Conservation (phyloP, 768 basidiomycete species). For the Daedaleopsis sinensis region DNA sequence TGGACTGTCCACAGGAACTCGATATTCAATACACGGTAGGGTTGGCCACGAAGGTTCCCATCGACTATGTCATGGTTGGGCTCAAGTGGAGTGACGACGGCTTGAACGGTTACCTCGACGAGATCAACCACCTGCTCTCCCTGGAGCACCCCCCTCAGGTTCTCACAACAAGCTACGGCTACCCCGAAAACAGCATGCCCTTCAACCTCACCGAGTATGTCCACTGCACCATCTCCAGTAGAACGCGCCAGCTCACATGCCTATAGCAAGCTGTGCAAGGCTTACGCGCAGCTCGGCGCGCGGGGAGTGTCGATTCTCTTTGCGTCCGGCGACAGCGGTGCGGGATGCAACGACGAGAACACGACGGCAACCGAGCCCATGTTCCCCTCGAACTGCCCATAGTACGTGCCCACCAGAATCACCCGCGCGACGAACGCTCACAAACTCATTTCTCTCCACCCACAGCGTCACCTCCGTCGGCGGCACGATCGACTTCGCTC, state of each 20-base stretch:
- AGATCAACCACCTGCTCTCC: slow-evolving; percentile 57
- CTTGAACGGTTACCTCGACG: slow-evolving; percentile 35
- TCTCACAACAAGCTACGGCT: slow-evolving; percentile 72
- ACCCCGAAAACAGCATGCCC: slow-evolving; percentile 72
- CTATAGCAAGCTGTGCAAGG: slow-evolving; percentile 35
- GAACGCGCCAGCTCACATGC: slow-evolving; percentile 41
- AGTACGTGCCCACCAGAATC: slow-evolving; percentile 26
- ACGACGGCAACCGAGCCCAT: slow-evolving; percentile 47
- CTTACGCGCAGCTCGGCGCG: slow-evolving; percentile 37
- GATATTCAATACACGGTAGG: slow-evolving; percentile 36
- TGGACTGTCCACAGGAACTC: slow-evolving; percentile 25
- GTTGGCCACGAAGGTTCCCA: slow-evolving; percentile 31
- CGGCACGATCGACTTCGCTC: slow-evolving; percentile 48
- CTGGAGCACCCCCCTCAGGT: slow-evolving; percentile 51
- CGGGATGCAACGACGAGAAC: slow-evolving; percentile 39
- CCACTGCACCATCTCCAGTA: neutral
- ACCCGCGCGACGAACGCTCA: neutral
- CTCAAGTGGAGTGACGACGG: slow-evolving; percentile 22
- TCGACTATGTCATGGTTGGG: slow-evolving; percentile 30
- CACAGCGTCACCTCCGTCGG: slow-evolving; percentile 63
- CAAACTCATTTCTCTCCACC: neutral
- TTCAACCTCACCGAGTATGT: slow-evolving; percentile 49
- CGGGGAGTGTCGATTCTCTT: slow-evolving; percentile 39
- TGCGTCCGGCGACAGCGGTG: slow-evolving; percentile 41
- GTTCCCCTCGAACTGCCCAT: slow-evolving; percentile 54